These are phyloP conservation scores for Drechslerella coelobrocha DNA, from an alignment of 2,329 filamentous ascomycete genomes.

Conservation along the genomic window DNA sequence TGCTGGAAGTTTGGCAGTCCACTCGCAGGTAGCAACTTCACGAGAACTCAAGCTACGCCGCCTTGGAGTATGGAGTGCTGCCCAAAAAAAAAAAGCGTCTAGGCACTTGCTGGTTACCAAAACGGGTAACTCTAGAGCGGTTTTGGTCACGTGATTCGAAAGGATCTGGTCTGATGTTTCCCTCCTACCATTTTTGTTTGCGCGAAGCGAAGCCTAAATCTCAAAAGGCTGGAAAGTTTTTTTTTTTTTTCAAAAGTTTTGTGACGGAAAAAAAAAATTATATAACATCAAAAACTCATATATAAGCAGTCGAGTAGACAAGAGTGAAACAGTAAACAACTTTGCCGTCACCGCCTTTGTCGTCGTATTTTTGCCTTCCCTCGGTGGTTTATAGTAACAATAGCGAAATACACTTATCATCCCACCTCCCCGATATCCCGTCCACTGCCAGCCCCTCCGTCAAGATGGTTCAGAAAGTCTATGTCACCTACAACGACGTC, in stretches of 20 bases:
- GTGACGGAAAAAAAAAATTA: neutral
- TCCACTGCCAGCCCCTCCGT: neutral
- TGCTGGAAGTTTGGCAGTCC: too few species aligned
- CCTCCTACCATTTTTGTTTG: slow-evolving; percentile 5
- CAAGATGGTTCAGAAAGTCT: slow-evolving; percentile 79
- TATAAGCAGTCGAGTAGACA: neutral
- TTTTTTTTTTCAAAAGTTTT: neutral
- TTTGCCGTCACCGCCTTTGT: too few species aligned
- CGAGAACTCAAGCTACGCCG: too few species aligned
- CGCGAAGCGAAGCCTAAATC: slow-evolving; percentile 3
- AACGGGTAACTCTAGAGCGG: neutral
- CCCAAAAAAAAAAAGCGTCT: neutral
- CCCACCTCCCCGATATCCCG: neutral
- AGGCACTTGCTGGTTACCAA: neutral
- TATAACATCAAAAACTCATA: too few species aligned
- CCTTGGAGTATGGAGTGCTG: too few species aligned
- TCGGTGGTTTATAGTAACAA: too few species aligned
- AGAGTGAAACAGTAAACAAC: too few species aligned
- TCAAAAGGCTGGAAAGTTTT: slow-evolving; percentile 1
- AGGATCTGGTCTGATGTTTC: neutral
- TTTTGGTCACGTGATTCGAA: neutral
- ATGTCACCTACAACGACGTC: slow-evolving; percentile 93
- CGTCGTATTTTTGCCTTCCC: too few species aligned
- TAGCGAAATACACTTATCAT: slow-evolving; percentile 2
- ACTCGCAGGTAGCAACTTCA: too few species aligned